Evolutionary conservation across 495 filamentous ascomycete genomes (phyloP), one percentile per base, ranked within the genome.

Genomic region (Penicillium roqueforti): DNA sequence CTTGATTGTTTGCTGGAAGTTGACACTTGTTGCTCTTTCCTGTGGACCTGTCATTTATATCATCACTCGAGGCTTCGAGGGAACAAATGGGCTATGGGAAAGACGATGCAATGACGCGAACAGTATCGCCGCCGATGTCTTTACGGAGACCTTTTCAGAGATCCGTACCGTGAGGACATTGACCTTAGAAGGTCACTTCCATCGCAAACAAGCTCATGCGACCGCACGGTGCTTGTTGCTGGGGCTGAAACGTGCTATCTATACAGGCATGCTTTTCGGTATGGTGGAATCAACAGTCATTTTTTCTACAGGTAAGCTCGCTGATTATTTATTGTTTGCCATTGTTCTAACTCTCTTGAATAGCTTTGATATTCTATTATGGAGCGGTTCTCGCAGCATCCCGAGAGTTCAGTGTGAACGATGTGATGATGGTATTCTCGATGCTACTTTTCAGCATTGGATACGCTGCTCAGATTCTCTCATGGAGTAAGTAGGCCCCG

Each of bases 321-420:
- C 19, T 6, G 4, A 26, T 6, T 20, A 34, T 39, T 9, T 14
- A 10, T 18, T 28, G 3, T 10, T 8, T 20, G 19, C 22, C 25
- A 37, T 31, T 52, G 9, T 26, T 18, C 51, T 68, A 36, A 63
- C 36, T 34, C 1, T 34, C 9, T 20, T 51, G 0, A 2, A n/a
- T 16, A 82, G 89, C 91, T 0, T 66, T 96, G 19, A 80, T 95
- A 16, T 93, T 95, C 66, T 96, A 86, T 69, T 93, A 89, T 65
- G 90, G 88, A 4, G 80, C 87, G 0, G 67, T 80, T 4, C 71
- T 95, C 8, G 79, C 84, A 32, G 71, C 74, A 8, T 62, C 73
- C 14, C 14, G 31, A 2, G 55, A 76, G 14, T 78, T 70, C 56
- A 62, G 70, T 25, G 66, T 86, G 1, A 69, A 80, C 1, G 74